These are phyloP conservation scores for Cystobasidium slooffiae DNA, from an alignment of 1,284 basidiomycete species.

Conservation along the genomic window DNA sequence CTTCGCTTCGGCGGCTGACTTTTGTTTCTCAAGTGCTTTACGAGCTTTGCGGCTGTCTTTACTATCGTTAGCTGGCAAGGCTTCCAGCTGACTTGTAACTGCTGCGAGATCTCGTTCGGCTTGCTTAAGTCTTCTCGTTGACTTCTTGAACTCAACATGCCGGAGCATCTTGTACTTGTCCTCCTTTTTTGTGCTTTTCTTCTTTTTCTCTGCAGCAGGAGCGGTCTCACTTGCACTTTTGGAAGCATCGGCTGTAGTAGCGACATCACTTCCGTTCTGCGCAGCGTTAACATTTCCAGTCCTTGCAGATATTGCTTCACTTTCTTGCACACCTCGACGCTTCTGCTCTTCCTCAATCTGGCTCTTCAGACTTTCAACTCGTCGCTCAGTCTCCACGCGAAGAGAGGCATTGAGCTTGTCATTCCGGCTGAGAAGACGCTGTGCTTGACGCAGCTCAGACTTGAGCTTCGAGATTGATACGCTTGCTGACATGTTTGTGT, in stretches of 20 bases:
- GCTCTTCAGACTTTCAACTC: constrained; percentile 32
- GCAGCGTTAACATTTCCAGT: not conserved
- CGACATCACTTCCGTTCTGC: not conserved
- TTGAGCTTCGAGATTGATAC: constrained; percentile 38
- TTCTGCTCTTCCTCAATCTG: constrained; percentile 27
- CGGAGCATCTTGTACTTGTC: constrained; percentile 41
- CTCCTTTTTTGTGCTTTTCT: constrained; percentile 19
- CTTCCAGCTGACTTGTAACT: constrained; percentile 3
- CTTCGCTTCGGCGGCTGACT: not conserved
- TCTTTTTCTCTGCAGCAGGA: constrained; percentile 11
- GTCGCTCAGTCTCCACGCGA: constrained; percentile 32
- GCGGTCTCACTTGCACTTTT: not conserved
- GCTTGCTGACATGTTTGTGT: constrained; percentile 3
- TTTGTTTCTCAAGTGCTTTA: constrained; percentile 17
- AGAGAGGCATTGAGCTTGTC: constrained; percentile 32
- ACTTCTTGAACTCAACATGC: constrained; percentile 38
- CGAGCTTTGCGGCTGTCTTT: constrained; percentile 20
- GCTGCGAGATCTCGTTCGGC: constrained; percentile 15
- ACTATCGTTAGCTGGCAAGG: constrained; percentile 1
- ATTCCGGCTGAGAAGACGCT: constrained; percentile 22
- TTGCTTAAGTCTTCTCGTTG: constrained; percentile 22
- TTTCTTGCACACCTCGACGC: not conserved
- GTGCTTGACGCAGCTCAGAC: constrained; percentile 31
- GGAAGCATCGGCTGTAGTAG: not conserved
- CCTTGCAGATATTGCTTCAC: not conserved